Evolutionary conservation across 2,329 filamentous ascomycete species (phyloP).

Genomic region (Botrytis cinerea): DNA sequence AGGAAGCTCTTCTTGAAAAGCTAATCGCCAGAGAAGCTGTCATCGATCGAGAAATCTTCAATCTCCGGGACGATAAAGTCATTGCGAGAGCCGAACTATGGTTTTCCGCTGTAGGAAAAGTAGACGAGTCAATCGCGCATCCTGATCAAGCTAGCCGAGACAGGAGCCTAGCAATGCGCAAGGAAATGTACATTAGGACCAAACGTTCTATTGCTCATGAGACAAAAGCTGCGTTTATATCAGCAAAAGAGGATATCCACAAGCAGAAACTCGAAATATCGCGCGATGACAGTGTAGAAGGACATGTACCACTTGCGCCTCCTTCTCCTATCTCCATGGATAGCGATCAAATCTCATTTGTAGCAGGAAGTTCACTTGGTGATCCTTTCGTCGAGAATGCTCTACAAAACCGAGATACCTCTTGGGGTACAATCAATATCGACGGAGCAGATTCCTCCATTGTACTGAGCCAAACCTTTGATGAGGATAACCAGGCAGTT

Average conservation of each 20-base stretch:
- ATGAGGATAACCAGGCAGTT: background rate
- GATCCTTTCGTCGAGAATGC: background rate
- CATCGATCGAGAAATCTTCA: constrained; percentile 4
- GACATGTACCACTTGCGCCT: background rate
- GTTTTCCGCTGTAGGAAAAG: background rate
- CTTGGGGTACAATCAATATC: background rate
- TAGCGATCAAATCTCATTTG: background rate
- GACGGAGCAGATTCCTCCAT: background rate
- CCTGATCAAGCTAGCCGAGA: constrained; percentile 9
- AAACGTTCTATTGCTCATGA: constrained; percentile 4
- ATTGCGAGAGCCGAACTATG: background rate
- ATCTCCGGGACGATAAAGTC: constrained; percentile 8
- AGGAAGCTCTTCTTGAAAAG: background rate
- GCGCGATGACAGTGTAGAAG: background rate
- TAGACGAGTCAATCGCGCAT: constrained; percentile 5
- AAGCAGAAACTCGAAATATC: background rate
- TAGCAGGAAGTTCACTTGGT: background rate
- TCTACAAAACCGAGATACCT: background rate
- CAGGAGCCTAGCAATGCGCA: background rate
- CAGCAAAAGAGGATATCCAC: background rate
- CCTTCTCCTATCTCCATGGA: background rate
- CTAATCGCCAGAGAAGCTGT: background rate
- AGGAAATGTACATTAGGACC: background rate
- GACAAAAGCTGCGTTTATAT: background rate
- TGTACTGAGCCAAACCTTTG: background rate